Conservation (phyloP, 2,329 filamentous ascomycete genomes). For the Diaporthe caulivora region DNA sequence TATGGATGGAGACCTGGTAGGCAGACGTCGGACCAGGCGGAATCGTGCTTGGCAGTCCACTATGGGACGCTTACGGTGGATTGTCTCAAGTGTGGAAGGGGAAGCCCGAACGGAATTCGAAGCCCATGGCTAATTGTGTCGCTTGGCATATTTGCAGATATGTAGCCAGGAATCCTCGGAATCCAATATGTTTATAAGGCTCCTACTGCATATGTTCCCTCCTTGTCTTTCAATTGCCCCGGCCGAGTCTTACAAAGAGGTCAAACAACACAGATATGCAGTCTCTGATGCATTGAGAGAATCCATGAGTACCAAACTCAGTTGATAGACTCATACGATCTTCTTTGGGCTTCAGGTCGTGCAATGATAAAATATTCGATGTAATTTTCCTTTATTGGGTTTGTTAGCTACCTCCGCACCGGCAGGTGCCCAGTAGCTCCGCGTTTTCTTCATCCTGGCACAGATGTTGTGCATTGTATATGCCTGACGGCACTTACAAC, state of each 20-base stretch:
- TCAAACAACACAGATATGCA: neutral
- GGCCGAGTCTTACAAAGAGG: too few relatives aligned
- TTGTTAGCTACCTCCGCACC: neutral
- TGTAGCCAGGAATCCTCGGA: neutral
- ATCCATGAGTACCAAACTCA: neutral
- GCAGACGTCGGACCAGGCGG: neutral
- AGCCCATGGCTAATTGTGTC: neutral
- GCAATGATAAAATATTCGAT: neutral
- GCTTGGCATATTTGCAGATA: neutral
- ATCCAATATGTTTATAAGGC: neutral
- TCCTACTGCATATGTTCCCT: neutral
- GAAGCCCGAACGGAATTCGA: neutral
- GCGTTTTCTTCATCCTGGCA: neutral
- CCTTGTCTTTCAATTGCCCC: neutral
- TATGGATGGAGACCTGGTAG: constrained; percentile 73
- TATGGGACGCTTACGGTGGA: neutral
- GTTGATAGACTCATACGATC: neutral
- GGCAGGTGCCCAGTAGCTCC: neutral
- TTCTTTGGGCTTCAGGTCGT: neutral
- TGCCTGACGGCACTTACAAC: neutral
- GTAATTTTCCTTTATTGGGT: neutral
- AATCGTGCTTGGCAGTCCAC: neutral
- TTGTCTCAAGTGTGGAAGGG: too few relatives aligned
- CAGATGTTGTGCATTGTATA: neutral
- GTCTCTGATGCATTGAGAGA: neutral